Percentiles rank a stretch among this genome's conserved stretches.
phyloP scores from a whole-genome alignment of 2,329 filamentous ascomycete species.

The Epichloe brachyelytri region DNA sequence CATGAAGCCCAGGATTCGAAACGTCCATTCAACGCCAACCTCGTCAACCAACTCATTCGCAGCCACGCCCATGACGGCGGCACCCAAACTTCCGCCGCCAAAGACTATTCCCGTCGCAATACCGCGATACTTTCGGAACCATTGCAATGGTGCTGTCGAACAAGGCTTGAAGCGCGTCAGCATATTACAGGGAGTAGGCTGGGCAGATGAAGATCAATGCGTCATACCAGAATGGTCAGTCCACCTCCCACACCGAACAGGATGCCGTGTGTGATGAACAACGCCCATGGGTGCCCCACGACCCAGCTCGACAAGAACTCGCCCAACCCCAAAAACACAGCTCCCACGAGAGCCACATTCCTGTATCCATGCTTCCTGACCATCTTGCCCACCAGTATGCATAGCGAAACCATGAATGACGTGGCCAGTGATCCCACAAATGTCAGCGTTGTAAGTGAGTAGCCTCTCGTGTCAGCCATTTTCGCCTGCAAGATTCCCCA shows the following conservation, averaged over 20 bases:
- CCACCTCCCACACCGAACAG: constrained; percentile 16
- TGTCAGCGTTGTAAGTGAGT: constrained; percentile 14
- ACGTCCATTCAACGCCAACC: constrained; percentile 15
- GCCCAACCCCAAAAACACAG: constrained; percentile 14
- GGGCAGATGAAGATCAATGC: no score
- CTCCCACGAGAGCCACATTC: constrained; percentile 11
- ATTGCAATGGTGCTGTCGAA: constrained; percentile 14
- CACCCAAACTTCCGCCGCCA: constrained; percentile 14
- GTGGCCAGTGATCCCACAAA: constrained; percentile 17
- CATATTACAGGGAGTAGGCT: not conserved
- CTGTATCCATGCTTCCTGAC: constrained; percentile 13
- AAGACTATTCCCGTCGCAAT: constrained; percentile 17
- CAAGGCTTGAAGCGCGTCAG: constrained; percentile 9
- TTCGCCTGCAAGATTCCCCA: constrained; percentile 16
- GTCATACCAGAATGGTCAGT: constrained; percentile 13
- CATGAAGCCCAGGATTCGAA: constrained; percentile 14
- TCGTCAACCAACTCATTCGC: constrained; percentile 11
- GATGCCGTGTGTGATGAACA: constrained; percentile 16
- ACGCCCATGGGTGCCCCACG: constrained; percentile 10
- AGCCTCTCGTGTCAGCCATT: constrained; percentile 10
- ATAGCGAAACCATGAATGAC: constrained; percentile 16
- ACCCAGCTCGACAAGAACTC: constrained; percentile 16
- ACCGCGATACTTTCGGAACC: constrained; percentile 15
- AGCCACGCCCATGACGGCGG: constrained; percentile 15
- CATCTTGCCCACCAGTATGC: constrained; percentile 12